Evolutionary conservation across 75 land plant species (phyloP).

Genomic region (Picea glauca): DNA sequence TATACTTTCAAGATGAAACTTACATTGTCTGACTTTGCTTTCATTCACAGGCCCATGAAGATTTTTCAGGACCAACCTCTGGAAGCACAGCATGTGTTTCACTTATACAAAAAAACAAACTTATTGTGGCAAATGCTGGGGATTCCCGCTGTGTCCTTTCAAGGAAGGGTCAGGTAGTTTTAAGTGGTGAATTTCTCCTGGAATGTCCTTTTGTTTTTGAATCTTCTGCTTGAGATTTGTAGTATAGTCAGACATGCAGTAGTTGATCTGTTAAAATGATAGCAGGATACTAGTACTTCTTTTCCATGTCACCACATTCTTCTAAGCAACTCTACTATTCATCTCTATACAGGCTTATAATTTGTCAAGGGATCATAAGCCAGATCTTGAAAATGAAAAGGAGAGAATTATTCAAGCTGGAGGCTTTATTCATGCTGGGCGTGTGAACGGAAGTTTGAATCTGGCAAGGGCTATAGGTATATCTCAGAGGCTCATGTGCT

Average conservation of each 20-base stretch:
- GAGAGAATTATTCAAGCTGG: constrained; percentile 34
- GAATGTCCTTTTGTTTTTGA: neutral
- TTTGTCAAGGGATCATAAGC: constrained; percentile 43
- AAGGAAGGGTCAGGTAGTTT: constrained; percentile 28
- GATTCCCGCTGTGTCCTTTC: constrained; percentile 50
- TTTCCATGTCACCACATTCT: neutral
- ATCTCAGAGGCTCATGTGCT: neutral
- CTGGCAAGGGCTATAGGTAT: constrained; percentile 43
- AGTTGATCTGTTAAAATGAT: neutral
- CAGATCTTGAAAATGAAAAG: constrained; percentile 34
- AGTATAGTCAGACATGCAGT: neutral
- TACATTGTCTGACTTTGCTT: neutral
- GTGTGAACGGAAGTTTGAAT: constrained; percentile 44
- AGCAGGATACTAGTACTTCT: neutral
- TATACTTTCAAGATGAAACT: neutral
- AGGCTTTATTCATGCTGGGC: constrained; percentile 37
- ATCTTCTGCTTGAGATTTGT: neutral
- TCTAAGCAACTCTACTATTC: neutral
- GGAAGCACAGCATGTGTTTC: constrained; percentile 55
- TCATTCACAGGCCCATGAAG: constrained; percentile 26
- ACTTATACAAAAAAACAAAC: constrained; percentile 23
- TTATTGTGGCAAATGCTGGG: constrained; percentile 48
- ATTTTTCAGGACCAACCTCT: constrained; percentile 33
- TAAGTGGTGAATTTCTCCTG: neutral
- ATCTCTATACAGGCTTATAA: constrained; percentile 22